These are phyloP conservation scores for Thelonectria discophora DNA, from an alignment of 2,329 filamentous ascomycete genomes.

Conservation along the genomic window DNA sequence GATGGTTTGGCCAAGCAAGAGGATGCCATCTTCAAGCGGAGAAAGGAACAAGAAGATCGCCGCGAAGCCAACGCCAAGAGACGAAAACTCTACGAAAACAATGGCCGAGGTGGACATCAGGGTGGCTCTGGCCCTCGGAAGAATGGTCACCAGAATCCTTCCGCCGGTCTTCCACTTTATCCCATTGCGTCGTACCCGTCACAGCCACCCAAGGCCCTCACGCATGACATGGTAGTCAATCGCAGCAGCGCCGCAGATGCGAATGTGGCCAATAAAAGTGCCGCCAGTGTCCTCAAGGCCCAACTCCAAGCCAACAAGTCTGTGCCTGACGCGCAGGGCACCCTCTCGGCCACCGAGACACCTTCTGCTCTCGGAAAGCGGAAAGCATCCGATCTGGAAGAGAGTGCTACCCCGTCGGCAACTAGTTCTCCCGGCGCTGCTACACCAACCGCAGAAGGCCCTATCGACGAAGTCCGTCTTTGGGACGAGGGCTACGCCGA, in stretches of 20 bases:
- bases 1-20: slow-evolving; percentile 91
- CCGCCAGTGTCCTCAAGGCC: slow-evolving; percentile 86
- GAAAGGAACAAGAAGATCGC: slow-evolving; percentile 86
- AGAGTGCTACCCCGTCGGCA: slow-evolving; percentile 67
- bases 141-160: slow-evolving; percentile 48
- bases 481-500: slow-evolving; percentile 98
- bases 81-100: slow-evolving; percentile 72
- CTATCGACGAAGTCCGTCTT: slow-evolving; percentile 82
- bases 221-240: slow-evolving; percentile 89
- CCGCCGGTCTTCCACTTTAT: slow-evolving; percentile 45
- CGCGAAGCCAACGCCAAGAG: slow-evolving; percentile 82
- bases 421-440: slow-evolving; percentile 62
- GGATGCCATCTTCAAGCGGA: slow-evolving; percentile 88
- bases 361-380: slow-evolving; percentile 74
- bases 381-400: slow-evolving; percentile 76
- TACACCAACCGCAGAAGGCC: slow-evolving; percentile 64
- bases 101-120: slow-evolving; percentile 41
- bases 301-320: slow-evolving; percentile 66
- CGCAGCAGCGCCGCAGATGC: slow-evolving; percentile 71
- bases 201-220: slow-evolving; percentile 67
- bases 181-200: slow-evolving; percentile 61
- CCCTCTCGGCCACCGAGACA: slow-evolving; percentile 45
- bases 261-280: slow-evolving; percentile 90
- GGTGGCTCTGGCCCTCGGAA: slow-evolving; percentile 31
- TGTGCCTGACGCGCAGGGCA: slow-evolving; percentile 27